These are phyloP conservation scores for Rhizoctonia solani DNA, from an alignment of 1,284 basidiomycete genomes.

Conservation along the genomic window DNA sequence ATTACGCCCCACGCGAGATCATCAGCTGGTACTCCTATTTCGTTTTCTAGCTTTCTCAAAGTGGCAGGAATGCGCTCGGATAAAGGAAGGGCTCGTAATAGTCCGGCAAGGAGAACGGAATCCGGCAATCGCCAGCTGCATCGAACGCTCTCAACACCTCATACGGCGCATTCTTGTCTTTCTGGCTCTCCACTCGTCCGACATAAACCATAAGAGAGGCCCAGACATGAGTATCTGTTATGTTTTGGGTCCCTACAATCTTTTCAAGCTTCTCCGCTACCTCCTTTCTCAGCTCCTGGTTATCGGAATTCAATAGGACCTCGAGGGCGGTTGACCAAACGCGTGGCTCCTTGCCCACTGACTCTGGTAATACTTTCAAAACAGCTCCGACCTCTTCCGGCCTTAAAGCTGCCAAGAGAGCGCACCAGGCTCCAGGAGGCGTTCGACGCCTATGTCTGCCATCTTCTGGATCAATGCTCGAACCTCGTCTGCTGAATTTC, in stretches of 20 bases:
- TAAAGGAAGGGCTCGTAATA: not conserved
- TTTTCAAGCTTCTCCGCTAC: not conserved
- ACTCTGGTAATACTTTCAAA: constrained; percentile 15
- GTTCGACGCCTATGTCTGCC: constrained; percentile 9
- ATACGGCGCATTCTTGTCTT: not conserved
- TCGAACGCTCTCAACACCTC: constrained; percentile 9
- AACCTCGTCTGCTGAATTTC: constrained; percentile 12
- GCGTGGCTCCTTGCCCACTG: not conserved
- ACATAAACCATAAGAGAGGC: constrained; percentile 3
- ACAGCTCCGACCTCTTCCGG: constrained; percentile 14
- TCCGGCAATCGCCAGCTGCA: constrained; percentile 6
- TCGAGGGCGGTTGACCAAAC: constrained; percentile 11
- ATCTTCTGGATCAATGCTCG: constrained; percentile 16
- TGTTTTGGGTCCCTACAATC: not conserved
- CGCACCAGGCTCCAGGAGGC: constrained; percentile 23
- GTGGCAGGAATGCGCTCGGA: not conserved
- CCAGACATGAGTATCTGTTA: constrained; percentile 14
- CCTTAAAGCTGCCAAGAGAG: not conserved
- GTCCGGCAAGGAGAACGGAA: not conserved
- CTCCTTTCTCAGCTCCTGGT: not conserved
- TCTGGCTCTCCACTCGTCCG: not conserved
- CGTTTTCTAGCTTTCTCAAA: constrained; percentile 5
- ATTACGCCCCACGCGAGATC: constrained; percentile 18
- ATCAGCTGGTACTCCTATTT: constrained; percentile 5
- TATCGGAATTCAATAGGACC: not conserved